Conservation (phyloP, 257 asterid species). For the Solanum dulcamara region DNA sequence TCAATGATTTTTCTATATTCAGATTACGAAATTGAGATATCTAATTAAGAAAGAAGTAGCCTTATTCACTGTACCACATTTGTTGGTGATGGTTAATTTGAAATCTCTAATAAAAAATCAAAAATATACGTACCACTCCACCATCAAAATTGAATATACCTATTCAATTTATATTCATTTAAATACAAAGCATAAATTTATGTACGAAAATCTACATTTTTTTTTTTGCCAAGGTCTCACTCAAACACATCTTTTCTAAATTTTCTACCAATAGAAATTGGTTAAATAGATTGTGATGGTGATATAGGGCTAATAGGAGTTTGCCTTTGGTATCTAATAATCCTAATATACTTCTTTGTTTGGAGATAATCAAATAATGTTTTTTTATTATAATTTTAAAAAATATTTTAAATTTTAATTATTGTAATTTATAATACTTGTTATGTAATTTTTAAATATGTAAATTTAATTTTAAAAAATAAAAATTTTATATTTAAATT, state of each 20-base stretch:
- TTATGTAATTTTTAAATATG: background rate
- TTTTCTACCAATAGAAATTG: background rate
- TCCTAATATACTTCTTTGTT: background rate
- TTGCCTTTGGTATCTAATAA: background rate
- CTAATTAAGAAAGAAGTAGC: rapidly evolving
- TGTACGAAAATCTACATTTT: background rate
- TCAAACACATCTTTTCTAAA: background rate
- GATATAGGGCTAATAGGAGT: background rate
- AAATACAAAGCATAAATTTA: background rate
- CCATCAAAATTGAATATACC: background rate
- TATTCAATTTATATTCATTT: too few species aligned
- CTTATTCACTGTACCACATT: background rate
- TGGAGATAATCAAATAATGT: too few species aligned
- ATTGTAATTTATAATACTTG: background rate
- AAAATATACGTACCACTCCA: background rate
- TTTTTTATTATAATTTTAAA: background rate
- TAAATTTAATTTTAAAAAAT: background rate
- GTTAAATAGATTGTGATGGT: background rate
- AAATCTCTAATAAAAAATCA: background rate
- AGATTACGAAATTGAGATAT: rapidly evolving
- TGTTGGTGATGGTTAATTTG: background rate
- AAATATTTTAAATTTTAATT: background rate
- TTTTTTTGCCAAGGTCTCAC: background rate
- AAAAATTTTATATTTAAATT: too few species aligned
- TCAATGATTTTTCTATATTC: too few species aligned